phyloP scores from a whole-genome alignment of 805 yeast species.

The Ogataea ramenticola region DNA sequence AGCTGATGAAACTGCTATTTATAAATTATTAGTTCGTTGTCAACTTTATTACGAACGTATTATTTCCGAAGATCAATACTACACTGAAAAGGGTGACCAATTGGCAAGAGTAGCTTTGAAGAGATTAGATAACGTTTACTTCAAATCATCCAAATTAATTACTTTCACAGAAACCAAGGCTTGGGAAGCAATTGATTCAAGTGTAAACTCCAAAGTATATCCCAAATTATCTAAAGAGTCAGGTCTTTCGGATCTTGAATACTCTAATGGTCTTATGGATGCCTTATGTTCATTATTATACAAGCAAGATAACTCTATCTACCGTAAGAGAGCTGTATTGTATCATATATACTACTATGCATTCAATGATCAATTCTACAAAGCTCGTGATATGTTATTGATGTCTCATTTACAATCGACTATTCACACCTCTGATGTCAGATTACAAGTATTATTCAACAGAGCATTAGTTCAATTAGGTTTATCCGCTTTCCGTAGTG shows the following conservation, averaged over 20 bases:
- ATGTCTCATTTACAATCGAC: constrained; percentile 78
- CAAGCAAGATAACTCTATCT: constrained; percentile 57
- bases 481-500: constrained; percentile 87
- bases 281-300: constrained; percentile 58
- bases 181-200: constrained; percentile 42
- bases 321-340: constrained; percentile 78
- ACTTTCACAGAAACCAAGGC: constrained; percentile 61
- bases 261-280: constrained; percentile 53
- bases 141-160: constrained; percentile 77
- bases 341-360: constrained; percentile 88
- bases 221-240: constrained; percentile 24
- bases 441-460: constrained; percentile 87
- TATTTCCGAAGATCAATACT: constrained; percentile 34
- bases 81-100: constrained; percentile 44
- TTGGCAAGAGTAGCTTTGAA: constrained; percentile 70
- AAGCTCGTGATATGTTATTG: constrained; percentile 84
- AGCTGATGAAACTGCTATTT: constrained; percentile 76
- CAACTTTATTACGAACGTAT: constrained; percentile 78
- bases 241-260: constrained; percentile 21
- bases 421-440: constrained; percentile 78
- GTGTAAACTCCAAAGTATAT: constrained; percentile 26
- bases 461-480: constrained; percentile 95
- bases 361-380: constrained; percentile 71
- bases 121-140: constrained; percentile 88
- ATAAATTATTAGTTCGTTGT: constrained; percentile 70